A percentile compares a stretch with the other conserved stretches of the same genome.
Conservation (phyloP, 768 basidiomycete genomes). For the Panellus pusillus region DNA sequence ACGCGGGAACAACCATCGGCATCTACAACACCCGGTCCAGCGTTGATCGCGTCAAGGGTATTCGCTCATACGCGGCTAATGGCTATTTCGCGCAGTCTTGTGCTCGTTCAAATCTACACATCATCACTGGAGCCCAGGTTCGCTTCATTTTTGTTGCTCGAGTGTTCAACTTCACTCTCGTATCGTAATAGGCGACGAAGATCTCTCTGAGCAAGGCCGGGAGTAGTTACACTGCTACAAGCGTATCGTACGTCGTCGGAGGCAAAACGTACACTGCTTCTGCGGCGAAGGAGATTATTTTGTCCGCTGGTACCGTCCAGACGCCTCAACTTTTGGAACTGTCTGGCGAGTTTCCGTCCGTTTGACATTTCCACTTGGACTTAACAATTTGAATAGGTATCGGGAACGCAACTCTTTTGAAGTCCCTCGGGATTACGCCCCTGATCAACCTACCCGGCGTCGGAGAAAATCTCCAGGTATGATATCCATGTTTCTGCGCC, state of each 20-base stretch:
- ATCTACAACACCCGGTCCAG: neutral
- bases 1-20: neutral
- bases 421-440: constrained; percentile 17
- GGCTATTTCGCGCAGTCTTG: neutral
- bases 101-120: neutral
- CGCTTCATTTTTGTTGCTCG: neutral
- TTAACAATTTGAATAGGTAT: constrained; percentile 6
- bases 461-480: constrained; percentile 28
- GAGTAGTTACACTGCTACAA: neutral
- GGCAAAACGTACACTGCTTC: neutral
- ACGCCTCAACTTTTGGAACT: neutral
- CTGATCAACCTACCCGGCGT: constrained; percentile 30
- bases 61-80: neutral
- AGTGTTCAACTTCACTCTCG: no score
- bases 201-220: neutral
- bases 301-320: neutral
- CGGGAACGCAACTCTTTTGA: constrained; percentile 19
- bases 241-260: neutral
- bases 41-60: neutral
- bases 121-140: neutral
- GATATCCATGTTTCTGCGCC: no score
- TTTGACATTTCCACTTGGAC: neutral
- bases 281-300: neutral
- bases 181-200: neutral
- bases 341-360: neutral